Conservation (phyloP, 345 rosid species). For the Pugionium dolabratum region DNA sequence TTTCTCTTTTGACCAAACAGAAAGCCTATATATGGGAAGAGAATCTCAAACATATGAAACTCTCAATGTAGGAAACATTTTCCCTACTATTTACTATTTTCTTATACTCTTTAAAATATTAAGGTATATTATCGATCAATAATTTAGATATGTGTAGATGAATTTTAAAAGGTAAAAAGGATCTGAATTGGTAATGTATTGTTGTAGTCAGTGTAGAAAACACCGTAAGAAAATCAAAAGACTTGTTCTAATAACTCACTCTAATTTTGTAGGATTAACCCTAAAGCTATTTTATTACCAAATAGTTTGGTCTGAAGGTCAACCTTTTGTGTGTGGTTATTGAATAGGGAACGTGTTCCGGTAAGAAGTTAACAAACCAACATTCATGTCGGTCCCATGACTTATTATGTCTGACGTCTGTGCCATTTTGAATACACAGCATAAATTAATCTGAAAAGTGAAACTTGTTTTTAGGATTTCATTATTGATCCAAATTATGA, state of each 20-base stretch:
- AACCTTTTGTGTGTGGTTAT: slow-evolving; percentile 28
- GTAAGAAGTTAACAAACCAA: slow-evolving; percentile 29
- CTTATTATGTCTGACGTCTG: slow-evolving; percentile 29
- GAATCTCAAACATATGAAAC: slow-evolving; percentile 40
- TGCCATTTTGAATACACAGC: slow-evolving; percentile 25
- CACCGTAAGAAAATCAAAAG: neutral
- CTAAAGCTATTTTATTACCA: slow-evolving; percentile 1
- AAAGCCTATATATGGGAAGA: slow-evolving; percentile 33
- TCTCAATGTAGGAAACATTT: slow-evolving; percentile 36
- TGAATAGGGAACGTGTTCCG: slow-evolving; percentile 35
- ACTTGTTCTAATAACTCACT: neutral
- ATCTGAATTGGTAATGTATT: neutral
- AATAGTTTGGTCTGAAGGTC: slow-evolving; percentile 13
- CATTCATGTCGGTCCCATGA: slow-evolving; percentile 40
- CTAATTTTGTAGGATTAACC: neutral
- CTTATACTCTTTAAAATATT: slow-evolving; percentile 6
- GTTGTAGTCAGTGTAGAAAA: neutral
- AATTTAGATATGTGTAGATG: neutral
- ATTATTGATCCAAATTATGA: neutral
- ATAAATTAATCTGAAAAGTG: slow-evolving; percentile 20
- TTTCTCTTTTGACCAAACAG: slow-evolving; percentile 24
- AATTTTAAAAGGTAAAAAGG: neutral
- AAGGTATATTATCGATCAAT: too few species aligned
- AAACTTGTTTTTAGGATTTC: neutral
- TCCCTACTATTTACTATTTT: slow-evolving; percentile 8